Conservation (phyloP, 2,329 filamentous ascomycete species). For the Pochonia chlamydosporia region DNA sequence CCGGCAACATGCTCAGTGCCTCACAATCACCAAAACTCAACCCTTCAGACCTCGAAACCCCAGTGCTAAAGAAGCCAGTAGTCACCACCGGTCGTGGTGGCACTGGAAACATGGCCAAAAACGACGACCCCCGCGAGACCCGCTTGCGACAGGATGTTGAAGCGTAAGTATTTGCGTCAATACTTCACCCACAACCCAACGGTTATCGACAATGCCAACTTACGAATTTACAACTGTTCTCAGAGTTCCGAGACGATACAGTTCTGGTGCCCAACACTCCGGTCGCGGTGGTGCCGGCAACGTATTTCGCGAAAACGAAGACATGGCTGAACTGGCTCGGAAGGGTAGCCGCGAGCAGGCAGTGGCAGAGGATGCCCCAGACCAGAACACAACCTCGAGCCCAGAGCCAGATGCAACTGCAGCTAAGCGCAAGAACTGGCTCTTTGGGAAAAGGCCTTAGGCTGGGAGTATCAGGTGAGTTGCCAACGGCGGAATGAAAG, state of each 20-base stretch:
- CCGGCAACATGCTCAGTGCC: conserved; percentile 63
- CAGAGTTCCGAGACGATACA: conserved; percentile 49
- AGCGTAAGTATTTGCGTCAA: conserved; percentile 41
- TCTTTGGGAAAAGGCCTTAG: conserved; percentile 44
- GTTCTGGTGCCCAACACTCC: conserved; percentile 56
- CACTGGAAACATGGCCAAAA: conserved; percentile 77
- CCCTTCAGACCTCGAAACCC: conserved; percentile 68
- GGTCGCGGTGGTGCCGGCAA: conserved; percentile 75
- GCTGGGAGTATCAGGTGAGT: too few species aligned
- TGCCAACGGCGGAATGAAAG: too few species aligned
- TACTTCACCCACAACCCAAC: conserved; percentile 5
- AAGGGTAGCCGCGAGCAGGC: conserved; percentile 25
- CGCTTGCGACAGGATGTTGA: conserved; percentile 80
- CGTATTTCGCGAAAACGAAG: conserved; percentile 47
- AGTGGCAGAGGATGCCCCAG: conserved; percentile 22
- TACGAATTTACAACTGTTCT: neutral
- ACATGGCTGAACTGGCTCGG: conserved; percentile 25
- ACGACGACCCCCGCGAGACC: conserved; percentile 66
- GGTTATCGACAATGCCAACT: conserved; percentile 3
- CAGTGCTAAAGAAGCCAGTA: conserved; percentile 73
- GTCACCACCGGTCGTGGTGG: conserved; percentile 90
- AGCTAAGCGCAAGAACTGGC: conserved; percentile 42
- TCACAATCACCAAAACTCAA: conserved; percentile 45
- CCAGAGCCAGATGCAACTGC: conserved; percentile 18
- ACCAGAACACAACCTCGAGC: neutral